Conservation (phyloP, 805 yeast genomes). For the Kodamaea fukazawae region DNA sequence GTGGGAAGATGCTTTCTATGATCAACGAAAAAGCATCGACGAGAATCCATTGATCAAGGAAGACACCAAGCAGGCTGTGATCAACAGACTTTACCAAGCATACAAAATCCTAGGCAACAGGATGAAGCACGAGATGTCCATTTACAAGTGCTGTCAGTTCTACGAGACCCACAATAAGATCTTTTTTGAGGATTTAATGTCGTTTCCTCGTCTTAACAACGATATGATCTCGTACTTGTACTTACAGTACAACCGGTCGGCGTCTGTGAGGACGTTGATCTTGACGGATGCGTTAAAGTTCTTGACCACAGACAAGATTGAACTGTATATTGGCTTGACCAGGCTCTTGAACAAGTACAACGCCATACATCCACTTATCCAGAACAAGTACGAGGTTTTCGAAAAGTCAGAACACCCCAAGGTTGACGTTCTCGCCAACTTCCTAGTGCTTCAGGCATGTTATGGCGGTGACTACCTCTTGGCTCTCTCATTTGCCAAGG, state of each 20-base stretch:
- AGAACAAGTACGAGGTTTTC: background rate
- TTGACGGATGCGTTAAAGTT: slow-evolving; percentile 15
- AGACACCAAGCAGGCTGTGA: background rate
- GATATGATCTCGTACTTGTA: slow-evolving; percentile 18
- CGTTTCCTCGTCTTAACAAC: slow-evolving; percentile 16
- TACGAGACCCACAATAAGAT: slow-evolving; percentile 11
- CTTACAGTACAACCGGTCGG: slow-evolving; percentile 15
- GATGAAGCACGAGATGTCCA: background rate
- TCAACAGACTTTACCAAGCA: slow-evolving; percentile 16
- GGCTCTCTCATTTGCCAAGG: slow-evolving; percentile 17
- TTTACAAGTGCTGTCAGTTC: slow-evolving; percentile 13
- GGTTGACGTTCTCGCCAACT: slow-evolving; percentile 9
- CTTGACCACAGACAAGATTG: slow-evolving; percentile 10
- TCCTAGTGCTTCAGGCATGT: slow-evolving; percentile 17
- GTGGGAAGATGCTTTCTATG: no score
- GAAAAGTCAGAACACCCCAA: background rate
- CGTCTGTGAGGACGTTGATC: slow-evolving; percentile 19
- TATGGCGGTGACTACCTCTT: slow-evolving; percentile 22
- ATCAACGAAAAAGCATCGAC: no score
- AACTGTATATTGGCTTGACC: slow-evolving; percentile 9
- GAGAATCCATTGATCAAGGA: background rate
- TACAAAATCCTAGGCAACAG: slow-evolving; percentile 7
- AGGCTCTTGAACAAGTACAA: slow-evolving; percentile 4
- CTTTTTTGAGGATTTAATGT: slow-evolving; percentile 22
- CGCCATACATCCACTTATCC: slow-evolving; percentile 1